A percentile compares a stretch with the other conserved stretches of the same genome.
phyloP scores from a whole-genome alignment of 2,329 filamentous ascomycete species.

The Emergomyces pasteurianus region DNA sequence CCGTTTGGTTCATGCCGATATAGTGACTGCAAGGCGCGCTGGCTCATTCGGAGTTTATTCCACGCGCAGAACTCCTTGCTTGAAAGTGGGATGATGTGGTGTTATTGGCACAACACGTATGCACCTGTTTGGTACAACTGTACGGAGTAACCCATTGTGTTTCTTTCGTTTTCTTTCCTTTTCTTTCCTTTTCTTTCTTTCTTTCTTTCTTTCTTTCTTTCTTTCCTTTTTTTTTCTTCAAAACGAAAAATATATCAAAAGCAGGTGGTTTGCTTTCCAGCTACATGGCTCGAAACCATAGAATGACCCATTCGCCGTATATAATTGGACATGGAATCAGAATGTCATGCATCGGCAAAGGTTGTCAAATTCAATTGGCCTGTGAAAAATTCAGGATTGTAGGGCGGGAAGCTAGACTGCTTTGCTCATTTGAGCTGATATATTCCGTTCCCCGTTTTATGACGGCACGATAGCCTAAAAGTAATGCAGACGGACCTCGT shows the following conservation, averaged over 20 bases:
- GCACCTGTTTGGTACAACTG: background rate
- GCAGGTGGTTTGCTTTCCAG: too few species aligned
- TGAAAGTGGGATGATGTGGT: background rate
- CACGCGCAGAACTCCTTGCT: background rate
- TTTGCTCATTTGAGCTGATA: background rate
- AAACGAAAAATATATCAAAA: too few species aligned
- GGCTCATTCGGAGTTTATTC: background rate
- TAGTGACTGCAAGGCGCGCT: background rate
- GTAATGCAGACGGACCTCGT: background rate
- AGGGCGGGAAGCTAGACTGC: background rate
- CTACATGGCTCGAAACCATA: too few species aligned
- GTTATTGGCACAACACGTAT: background rate
- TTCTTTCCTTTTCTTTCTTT: too few species aligned
- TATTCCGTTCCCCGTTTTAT: background rate
- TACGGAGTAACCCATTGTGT: background rate
- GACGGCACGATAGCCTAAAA: background rate
- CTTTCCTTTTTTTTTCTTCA: too few species aligned
- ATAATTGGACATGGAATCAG: too few species aligned
- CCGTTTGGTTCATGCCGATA: background rate
- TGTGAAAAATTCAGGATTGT: background rate
- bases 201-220: too few species aligned
- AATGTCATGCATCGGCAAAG: too few species aligned
- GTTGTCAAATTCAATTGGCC: background rate
- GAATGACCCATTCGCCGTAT: too few species aligned
- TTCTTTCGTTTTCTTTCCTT: background rate